Evolutionary conservation across 2,329 filamentous ascomycete genomes (phyloP).

Genomic region (Pseudogymnoascus sp.): DNA sequence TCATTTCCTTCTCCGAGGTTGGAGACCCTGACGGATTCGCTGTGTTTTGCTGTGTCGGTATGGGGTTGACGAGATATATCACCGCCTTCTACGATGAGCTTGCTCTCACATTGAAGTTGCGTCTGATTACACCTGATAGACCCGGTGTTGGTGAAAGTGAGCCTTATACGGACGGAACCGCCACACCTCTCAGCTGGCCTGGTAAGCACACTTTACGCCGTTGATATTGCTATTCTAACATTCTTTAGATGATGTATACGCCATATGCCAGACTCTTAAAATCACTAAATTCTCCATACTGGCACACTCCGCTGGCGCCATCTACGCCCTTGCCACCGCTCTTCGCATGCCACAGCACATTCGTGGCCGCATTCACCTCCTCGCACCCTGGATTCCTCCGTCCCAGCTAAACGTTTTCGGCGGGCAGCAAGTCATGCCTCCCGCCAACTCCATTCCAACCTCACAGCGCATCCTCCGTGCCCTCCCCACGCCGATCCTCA

Average conservation of each 20-base stretch:
- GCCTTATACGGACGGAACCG: constrained; percentile 69
- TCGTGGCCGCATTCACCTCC: constrained; percentile 82
- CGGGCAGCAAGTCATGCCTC: constrained; percentile 64
- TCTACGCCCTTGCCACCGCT: constrained; percentile 91
- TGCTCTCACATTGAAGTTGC: constrained; percentile 76
- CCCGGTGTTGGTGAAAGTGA: constrained; percentile 93
- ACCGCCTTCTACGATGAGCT: constrained; percentile 97
- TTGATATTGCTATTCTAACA: constrained; percentile 18
- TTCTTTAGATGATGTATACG: constrained; percentile 66
- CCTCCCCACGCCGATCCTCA: constrained; percentile 81
- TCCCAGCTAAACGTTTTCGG: constrained; percentile 81
- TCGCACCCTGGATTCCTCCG: constrained; percentile 95
- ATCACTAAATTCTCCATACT: constrained; percentile 95
- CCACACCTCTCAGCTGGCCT: constrained; percentile 88
- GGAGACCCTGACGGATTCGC: constrained; percentile 86
- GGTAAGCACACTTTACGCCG: constrained; percentile 41
- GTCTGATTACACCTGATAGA: constrained; percentile 87
- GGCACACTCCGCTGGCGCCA: constrained; percentile 93
- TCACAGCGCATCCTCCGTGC: constrained; percentile 86
- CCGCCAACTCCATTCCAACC: constrained; percentile 79
- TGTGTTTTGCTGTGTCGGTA: constrained; percentile 93
- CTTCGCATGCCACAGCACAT: constrained; percentile 95
- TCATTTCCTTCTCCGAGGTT: constrained; percentile 94
- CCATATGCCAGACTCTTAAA: constrained; percentile 84
- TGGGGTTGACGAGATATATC: constrained; percentile 93